Evolutionary conservation across 352 stramenopile genomes (phyloP), one percentile per base, ranked within the genome.

Genomic region (Globisporangium okanoganense): DNA sequence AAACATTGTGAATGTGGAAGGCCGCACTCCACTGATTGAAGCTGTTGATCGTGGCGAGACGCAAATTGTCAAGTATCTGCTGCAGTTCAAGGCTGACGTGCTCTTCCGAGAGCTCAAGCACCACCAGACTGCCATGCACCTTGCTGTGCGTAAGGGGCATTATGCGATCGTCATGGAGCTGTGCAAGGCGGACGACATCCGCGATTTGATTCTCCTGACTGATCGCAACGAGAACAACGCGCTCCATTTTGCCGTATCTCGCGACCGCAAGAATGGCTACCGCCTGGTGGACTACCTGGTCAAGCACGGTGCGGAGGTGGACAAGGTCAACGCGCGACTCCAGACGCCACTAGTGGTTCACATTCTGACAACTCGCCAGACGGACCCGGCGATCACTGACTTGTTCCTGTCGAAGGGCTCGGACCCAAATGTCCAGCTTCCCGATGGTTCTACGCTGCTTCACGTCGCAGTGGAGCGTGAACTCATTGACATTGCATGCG

Each of bases 141-240:
- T 95, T 25, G 85, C 85, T 4, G 79, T 95, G 8, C 83, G 85
- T 22, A 93, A 90, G 65, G 85, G 85, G 29, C 85, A 95, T 52
- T 93, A 93, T 62, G 72, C 84, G 61, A 92, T 92, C 43, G 80
- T 95, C 16, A 93, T 91, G 76, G 83, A 92, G 65, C 60, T 95
- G 47, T 95, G 85, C 74, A 91, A 93, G 66, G 73, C 77, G 0
- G 65, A 84, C 5, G 80, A 90, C 29, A 78, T 89, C 20, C 59
- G 71, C 2, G 66, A 87, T 22, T 67, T 95, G 31, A 76, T 95
- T 50, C 67, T 86, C 51, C 52, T 91, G 22, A 92, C 83, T 5
- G 83, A 93, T 59, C 83, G 83, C 53, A 93, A 93, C 62, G 83
- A 85, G 44, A 95, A 95, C 76, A 95, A 89, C 45, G 82, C 76